Percentiles rank a stretch among this genome's conserved stretches.
Conservation (phyloP, 192 early-diverging fungal genomes). For the Coemansia erecta region DNA sequence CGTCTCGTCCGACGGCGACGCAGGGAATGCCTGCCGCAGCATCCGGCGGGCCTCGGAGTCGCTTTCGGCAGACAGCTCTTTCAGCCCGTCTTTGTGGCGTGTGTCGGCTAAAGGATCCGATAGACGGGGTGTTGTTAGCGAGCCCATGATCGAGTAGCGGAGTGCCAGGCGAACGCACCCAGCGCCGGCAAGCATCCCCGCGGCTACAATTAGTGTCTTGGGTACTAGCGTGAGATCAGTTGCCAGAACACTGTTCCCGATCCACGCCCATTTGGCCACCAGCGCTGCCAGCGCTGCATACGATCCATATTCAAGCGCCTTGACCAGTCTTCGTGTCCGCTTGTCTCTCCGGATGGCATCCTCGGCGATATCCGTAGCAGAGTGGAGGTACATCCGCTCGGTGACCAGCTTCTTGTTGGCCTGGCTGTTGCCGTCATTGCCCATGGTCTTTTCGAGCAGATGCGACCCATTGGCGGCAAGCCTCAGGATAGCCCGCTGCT, state of each 20-base stretch:
- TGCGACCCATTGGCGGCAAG: constrained; percentile 2
- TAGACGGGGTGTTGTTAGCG: constrained; percentile 8
- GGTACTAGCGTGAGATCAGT: not conserved
- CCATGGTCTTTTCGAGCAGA: constrained; percentile 9
- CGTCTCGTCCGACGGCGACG: constrained; percentile 31
- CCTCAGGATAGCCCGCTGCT: constrained; percentile 34
- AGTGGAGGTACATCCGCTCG: not conserved
- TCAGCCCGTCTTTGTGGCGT: not conserved
- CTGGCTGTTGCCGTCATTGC: not conserved
- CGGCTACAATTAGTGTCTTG: constrained; percentile 2
- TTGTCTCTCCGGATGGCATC: constrained; percentile 20
- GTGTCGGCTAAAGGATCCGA: not conserved
- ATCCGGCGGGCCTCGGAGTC: constrained; percentile 20
- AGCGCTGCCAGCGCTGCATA: constrained; percentile 13
- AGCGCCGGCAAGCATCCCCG: not conserved
- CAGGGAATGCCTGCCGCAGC: constrained; percentile 43
- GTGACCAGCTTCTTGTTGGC: constrained; percentile 1
- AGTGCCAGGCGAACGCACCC: constrained; percentile 15
- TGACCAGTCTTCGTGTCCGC: constrained; percentile 11
- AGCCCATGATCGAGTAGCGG: constrained; percentile 31
- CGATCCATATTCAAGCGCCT: constrained; percentile 21
- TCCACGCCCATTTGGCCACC: constrained; percentile 18
- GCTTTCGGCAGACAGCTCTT: constrained; percentile 6
- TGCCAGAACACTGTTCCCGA: constrained; percentile 12
- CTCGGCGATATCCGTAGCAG: constrained; percentile 16